phyloP scores from a whole-genome alignment of 768 basidiomycete species.

The Suillus spraguei region DNA sequence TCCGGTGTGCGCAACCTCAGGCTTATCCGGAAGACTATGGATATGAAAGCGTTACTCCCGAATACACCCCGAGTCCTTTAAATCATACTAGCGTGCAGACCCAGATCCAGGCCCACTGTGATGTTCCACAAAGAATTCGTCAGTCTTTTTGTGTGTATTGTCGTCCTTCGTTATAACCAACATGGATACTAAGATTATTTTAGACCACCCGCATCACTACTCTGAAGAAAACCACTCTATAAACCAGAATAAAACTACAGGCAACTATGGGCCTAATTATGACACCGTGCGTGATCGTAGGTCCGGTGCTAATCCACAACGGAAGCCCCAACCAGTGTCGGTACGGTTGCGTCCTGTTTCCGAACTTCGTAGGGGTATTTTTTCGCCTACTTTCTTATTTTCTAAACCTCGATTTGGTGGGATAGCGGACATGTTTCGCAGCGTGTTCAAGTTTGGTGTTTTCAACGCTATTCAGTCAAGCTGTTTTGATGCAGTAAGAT shows the following conservation, averaged over 20 bases:
- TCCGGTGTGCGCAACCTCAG: neutral
- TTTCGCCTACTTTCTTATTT: neutral
- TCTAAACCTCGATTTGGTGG: conserved; percentile 11
- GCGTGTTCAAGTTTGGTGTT: conserved; percentile 83
- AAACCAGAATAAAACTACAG: neutral
- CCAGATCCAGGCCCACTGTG: neutral
- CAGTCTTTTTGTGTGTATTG: neutral
- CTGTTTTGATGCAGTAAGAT: conserved; percentile 73
- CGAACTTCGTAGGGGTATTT: conserved; percentile 58
- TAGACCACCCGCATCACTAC: neutral
- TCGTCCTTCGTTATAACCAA: neutral
- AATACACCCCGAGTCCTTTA: neutral
- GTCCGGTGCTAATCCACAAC: conserved; percentile 25
- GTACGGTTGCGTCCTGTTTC: conserved; percentile 65
- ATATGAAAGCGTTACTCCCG: neutral
- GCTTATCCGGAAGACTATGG: neutral
- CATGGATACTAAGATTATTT: neutral
- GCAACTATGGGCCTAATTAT: no score
- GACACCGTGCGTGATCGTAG: neutral
- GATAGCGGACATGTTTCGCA: conserved; percentile 78
- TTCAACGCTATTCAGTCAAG: conserved; percentile 92
- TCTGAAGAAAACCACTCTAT: neutral
- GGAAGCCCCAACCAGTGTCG: conserved; percentile 44
- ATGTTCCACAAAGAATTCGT: neutral
- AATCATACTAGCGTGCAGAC: neutral